Evolutionary conservation across 805 yeast species (phyloP), one percentile per base, ranked within the genome.

Genomic region (Metschnikowia proteae): DNA sequence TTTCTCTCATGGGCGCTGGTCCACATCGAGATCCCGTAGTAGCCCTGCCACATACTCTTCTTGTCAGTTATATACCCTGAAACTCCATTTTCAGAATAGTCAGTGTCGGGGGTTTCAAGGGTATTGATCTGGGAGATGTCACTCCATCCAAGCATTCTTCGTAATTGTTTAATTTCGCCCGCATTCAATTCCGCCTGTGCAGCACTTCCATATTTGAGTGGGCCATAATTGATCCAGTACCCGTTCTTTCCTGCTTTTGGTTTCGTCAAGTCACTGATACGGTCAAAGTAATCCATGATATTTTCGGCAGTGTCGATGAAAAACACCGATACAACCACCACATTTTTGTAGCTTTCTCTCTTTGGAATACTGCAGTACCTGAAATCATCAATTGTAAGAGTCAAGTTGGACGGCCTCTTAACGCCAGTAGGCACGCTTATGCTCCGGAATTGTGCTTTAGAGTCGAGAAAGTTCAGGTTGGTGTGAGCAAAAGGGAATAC

Each of bases 221-320:
- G 99, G 0, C 99, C 99, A 10, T 83, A 74, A 62, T 94, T 92
- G 53, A 92, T 80, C 98, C 98, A 92, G 37, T 76, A 72, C 0
- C 88, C 84, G 3, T 75, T 75, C 11, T 69, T 70, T 5, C 57
- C 50, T 13, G 54, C 43, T 6, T 69, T 71, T 6, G 64, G 62
- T 6, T 65, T 53, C 11, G 64, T 50, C 32, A 84, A 58, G 8
- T 63, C 58, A 48, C 78, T 77, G 33, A 92, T 82, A 0, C 84
- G 67, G 46, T 84, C 85, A 47, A 92, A 65, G 64, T 91, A 91
- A 36, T 81, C 84, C 53, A 92, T 73, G 43, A 88, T 62, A 60
- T 91, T 88, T 58, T 88, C 96, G 0, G 97, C 97, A 0, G 98
- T 92, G 65, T 92, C 98, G 27, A 92, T 73, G 67, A 92, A 91